Percentiles rank a stretch among this genome's conserved stretches.
These are phyloP conservation scores for Melastoma candidum DNA, from an alignment of 441 rosid species.

Conservation along the genomic window DNA sequence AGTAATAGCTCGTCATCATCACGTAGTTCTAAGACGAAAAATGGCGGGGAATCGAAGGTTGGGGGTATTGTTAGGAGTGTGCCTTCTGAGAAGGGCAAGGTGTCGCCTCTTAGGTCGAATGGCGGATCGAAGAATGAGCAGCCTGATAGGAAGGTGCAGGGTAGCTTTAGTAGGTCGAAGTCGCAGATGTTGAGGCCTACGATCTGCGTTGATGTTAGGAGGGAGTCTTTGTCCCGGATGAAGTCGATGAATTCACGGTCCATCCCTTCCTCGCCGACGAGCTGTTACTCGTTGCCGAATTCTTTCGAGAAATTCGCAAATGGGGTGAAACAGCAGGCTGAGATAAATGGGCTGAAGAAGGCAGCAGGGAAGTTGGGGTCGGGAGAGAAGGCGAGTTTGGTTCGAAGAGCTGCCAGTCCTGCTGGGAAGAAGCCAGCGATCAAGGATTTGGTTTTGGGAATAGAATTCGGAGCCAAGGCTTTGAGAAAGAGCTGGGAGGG, in stretches of 20 bases:
- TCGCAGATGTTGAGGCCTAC: slow-evolving; percentile 25
- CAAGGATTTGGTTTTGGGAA: slow-evolving; percentile 57
- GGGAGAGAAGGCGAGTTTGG: slow-evolving; percentile 39
- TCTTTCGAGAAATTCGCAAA: slow-evolving; percentile 75
- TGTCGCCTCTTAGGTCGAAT: slow-evolving; percentile 31
- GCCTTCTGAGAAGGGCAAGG: slow-evolving; percentile 39
- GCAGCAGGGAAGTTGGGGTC: slow-evolving; percentile 35
- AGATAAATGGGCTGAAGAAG: slow-evolving; percentile 43
- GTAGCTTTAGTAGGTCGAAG: slow-evolving; percentile 42
- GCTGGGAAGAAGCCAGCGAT: slow-evolving; percentile 44
- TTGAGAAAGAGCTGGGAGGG: slow-evolving; percentile 95
- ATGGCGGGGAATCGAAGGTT: slow-evolving; percentile 20
- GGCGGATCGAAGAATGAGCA: slow-evolving; percentile 41
- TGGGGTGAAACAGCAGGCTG: slow-evolving; percentile 71
- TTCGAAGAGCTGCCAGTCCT: slow-evolving; percentile 37
- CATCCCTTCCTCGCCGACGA: slow-evolving; percentile 77
- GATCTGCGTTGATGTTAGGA: slow-evolving; percentile 38
- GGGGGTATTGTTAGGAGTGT: slow-evolving; percentile 14
- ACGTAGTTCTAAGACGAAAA: slow-evolving; percentile 37
- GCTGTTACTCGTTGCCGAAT: slow-evolving; percentile 80
- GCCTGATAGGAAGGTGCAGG: slow-evolving; percentile 23
- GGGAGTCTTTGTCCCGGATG: slow-evolving; percentile 39
- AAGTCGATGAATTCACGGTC: slow-evolving; percentile 56
- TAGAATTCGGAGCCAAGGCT: slow-evolving; percentile 81
- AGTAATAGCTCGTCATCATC: slow-evolving; percentile 14